Evolutionary conservation across 345 rosid species (phyloP), one percentile per base, ranked within the genome.

Genomic region (Gynandropsis gynandra): DNA sequence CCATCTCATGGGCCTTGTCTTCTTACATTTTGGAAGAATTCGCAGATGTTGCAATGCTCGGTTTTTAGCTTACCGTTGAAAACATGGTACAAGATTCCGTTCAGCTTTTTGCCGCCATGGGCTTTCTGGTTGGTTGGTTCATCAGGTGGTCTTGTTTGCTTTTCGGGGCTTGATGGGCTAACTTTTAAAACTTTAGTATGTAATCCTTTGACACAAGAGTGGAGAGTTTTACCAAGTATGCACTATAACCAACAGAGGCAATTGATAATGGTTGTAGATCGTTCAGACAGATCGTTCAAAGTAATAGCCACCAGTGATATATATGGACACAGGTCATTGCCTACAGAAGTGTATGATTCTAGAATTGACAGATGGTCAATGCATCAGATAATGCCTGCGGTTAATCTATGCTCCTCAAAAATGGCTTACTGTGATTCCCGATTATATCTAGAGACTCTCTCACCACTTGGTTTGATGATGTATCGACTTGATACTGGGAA

Each of bases 391-490:
- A 90, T 83, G 96, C 98, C 96, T 36, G 92, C 95, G 0, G 98
- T 83, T 60, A 87, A 90, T 58, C 85, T 87, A 58, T 86, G 95
- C 73, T 86, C 98, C 15, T 87, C 92, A 13, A 87, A 90, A 72
- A 87, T 87, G 89, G 96, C 98, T 0, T 83, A 83, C 63, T 90
- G 96, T 53, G 92, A 85, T 72, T 89, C 95, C 50, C 71, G 85
- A 6, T 70, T 89, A 61, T 89, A 85, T 69, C 68, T 89, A 57
- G 98, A 86, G 71, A 81, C 98, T 45, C 98, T 90, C 61, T 90
- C 96, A 1, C 96, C 96, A 0, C 89, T 90, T 59, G 98, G 98
- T 52, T 71, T 90, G 76, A 87, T 90, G 96, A 76, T 87, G 86
- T 90, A 83, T 58, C 65, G 68, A 46, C 80, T 90, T 56, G 87